phyloP scores from a whole-genome alignment of 2,329 filamentous ascomycete species.

The Madurella fahalii region DNA sequence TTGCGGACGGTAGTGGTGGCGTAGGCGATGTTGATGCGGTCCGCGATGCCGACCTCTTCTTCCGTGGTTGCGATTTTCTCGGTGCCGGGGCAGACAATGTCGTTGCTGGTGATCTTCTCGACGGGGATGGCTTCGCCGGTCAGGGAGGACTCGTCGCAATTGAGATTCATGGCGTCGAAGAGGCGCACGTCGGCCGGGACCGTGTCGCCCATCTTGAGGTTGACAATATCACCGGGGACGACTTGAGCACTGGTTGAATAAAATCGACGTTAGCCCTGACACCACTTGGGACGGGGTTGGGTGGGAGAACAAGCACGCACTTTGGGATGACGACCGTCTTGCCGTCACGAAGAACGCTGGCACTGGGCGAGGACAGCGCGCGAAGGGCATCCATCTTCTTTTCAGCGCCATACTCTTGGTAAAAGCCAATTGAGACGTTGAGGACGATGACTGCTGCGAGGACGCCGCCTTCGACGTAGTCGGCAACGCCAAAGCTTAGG shows the following conservation, averaged over 20 bases:
- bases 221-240: conserved; percentile 67
- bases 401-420: conserved; percentile 60
- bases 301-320: conserved; percentile 36
- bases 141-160: conserved; percentile 72
- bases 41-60: conserved; percentile 60
- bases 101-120: conserved; percentile 57
- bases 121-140: conserved; percentile 74
- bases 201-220: conserved; percentile 67
- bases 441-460: conserved; percentile 43
- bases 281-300: not conserved
- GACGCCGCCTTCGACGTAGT: conserved; percentile 34
- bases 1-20: conserved; percentile 70
- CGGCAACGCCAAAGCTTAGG: conserved; percentile 61
- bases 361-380: conserved; percentile 59
- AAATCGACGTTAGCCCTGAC: conserved; percentile 13
- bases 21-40: conserved; percentile 71
- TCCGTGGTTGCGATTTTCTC: conserved; percentile 44
- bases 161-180: conserved; percentile 71
- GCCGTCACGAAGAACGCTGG: conserved; percentile 58
- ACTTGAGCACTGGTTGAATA: conserved; percentile 49
- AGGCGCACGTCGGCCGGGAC: conserved; percentile 69
- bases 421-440: conserved; percentile 66
- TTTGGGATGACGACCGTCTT: conserved; percentile 54
- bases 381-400: conserved; percentile 63
- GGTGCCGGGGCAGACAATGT: conserved; percentile 41